A percentile compares a stretch with the other conserved stretches of the same genome.
Conservation (phyloP, 371 early-diverging fungal genomes). For the Saksenaea oblongispora region DNA sequence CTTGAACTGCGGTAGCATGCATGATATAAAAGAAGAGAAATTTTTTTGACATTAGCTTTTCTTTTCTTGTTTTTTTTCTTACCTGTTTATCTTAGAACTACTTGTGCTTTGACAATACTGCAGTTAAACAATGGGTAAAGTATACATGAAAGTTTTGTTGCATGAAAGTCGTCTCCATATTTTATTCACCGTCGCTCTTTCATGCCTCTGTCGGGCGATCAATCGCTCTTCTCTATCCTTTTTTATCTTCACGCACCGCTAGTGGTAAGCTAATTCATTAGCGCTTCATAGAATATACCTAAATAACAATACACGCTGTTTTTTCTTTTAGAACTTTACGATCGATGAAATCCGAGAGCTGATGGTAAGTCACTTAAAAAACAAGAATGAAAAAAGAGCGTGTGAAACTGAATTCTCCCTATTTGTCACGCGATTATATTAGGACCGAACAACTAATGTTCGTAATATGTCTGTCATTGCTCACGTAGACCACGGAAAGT, state of each 20-base stretch:
- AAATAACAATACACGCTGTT: neutral
- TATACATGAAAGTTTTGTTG: neutral
- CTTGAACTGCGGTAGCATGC: neutral
- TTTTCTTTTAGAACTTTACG: constrained; percentile 34
- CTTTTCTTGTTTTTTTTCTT: neutral
- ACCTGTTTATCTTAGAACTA: neutral
- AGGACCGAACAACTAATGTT: constrained; percentile 73
- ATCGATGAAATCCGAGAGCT: constrained; percentile 41
- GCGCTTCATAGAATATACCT: neutral
- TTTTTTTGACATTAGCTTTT: neutral
- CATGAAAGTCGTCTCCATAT: constrained; percentile 1
- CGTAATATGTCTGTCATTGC: constrained; percentile 99
- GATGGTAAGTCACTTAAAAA: constrained; percentile 49
- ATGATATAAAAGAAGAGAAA: neutral
- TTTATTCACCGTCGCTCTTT: constrained; percentile 9
- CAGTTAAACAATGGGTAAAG: neutral
- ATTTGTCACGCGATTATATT: constrained; percentile 17
- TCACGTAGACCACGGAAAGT: constrained; percentile 97
- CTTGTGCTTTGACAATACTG: neutral
- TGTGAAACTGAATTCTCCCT: constrained; percentile 7
- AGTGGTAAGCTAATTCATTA: constrained; percentile 8
- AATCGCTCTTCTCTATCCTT: constrained; percentile 4
- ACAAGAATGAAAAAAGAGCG: neutral
- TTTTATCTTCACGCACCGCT: neutral
- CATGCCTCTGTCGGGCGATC: neutral